A percentile compares a stretch with the other conserved stretches of the same genome.
phyloP scores from a whole-genome alignment of 23 red algal genomes.

The Chondrus crispus region DNA sequence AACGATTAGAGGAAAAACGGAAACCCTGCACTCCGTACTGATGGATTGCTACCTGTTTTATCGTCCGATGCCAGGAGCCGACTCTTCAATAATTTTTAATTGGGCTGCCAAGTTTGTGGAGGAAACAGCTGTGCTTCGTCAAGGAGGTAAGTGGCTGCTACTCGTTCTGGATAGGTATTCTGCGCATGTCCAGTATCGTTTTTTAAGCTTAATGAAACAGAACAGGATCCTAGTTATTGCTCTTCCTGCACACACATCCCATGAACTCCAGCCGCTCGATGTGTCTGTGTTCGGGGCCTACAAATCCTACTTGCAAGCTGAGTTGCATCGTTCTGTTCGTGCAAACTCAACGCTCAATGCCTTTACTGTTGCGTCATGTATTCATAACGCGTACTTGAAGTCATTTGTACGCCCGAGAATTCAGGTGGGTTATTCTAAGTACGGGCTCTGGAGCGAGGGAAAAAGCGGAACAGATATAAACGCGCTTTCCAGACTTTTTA shows the following conservation, averaged over 20 bases:
- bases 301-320: not conserved
- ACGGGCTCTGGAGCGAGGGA: not conserved
- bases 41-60: not conserved
- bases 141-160: not conserved
- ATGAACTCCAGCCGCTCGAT: conserved; percentile 4
- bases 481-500: not conserved
- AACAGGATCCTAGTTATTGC: not conserved
- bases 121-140: not conserved
- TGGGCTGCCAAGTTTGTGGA: not conserved
- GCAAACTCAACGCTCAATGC: too few relatives aligned
- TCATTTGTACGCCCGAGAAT: not conserved
- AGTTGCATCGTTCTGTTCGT: too few relatives aligned
- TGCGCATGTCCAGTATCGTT: not conserved
- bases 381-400: not conserved
- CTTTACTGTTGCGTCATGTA: not conserved
- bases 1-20: not conserved
- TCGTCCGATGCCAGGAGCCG: not conserved
- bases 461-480: not conserved
- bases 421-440: not conserved
- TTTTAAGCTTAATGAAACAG: not conserved
- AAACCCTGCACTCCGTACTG: not conserved
- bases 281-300: conserved; percentile 10
- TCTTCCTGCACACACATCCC: not conserved
- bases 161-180: conserved; percentile 11
- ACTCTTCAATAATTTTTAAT: not conserved